Conservation (phyloP, 2,329 filamentous ascomycete species). For the Cephalotrichum gorgonifer region DNA sequence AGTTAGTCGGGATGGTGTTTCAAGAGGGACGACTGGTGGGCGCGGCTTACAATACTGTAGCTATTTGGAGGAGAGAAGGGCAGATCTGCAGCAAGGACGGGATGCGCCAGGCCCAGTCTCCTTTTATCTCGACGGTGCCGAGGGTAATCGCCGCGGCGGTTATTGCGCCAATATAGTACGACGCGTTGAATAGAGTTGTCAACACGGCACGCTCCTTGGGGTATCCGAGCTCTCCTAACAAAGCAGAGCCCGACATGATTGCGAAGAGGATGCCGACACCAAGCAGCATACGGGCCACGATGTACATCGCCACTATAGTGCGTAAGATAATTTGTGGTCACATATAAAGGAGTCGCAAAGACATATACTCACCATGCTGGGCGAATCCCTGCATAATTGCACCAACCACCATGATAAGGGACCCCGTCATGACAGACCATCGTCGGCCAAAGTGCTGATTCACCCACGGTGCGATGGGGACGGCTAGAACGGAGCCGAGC, state of each 20-base stretch:
- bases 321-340: background rate
- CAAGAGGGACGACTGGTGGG: no score
- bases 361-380: conserved; percentile 17
- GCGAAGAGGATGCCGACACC: conserved; percentile 28
- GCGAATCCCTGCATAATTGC: conserved; percentile 15
- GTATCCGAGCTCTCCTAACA: conserved; percentile 41
- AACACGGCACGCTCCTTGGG: conserved; percentile 41
- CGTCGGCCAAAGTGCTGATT: no score
- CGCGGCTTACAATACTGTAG: no score
- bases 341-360: no score
- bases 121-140: conserved; percentile 22
- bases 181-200: conserved; percentile 41
- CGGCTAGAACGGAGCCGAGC: conserved; percentile 31
- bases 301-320: conserved; percentile 19
- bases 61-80: conserved; percentile 29
- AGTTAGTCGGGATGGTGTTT: no score
- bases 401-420: background rate
- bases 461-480: conserved; percentile 20
- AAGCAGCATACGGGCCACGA: conserved; percentile 20
- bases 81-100: conserved; percentile 27
- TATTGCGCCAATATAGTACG: conserved; percentile 28
- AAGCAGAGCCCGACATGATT: conserved; percentile 36
- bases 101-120: conserved; percentile 26
- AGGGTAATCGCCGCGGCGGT: conserved; percentile 33
- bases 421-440: no score